Evolutionary conservation across 768 basidiomycete genomes (phyloP).

Genomic region (Calocybe indica): DNA sequence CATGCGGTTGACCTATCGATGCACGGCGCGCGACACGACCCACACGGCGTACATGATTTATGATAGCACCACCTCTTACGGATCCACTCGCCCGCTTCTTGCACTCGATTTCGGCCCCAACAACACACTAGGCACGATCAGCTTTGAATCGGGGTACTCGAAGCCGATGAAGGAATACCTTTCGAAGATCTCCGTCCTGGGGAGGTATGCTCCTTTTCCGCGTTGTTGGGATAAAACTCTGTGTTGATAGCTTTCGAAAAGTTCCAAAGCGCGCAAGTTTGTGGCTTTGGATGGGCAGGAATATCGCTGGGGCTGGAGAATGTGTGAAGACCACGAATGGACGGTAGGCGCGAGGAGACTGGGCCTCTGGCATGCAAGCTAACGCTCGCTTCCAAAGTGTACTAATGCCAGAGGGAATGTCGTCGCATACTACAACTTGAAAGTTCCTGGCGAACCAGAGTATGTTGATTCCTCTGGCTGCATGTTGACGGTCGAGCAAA

Average conservation of each 20-base stretch:
- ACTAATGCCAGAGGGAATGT: conserved; percentile 42
- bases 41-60: conserved; percentile 49
- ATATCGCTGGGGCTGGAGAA: conserved; percentile 54
- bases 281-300: conserved; percentile 51
- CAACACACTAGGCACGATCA: conserved; percentile 47
- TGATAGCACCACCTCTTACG: conserved; percentile 27
- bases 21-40: conserved; percentile 35
- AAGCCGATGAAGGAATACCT: conserved; percentile 52
- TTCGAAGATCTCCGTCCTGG: conserved; percentile 27
- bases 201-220: conserved; percentile 28
- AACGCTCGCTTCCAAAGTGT: conserved; percentile 34
- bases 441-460: conserved; percentile 46
- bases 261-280: conserved; percentile 46
- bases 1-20: conserved; percentile 41
- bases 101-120: conserved; percentile 46
- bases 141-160: conserved; percentile 27
- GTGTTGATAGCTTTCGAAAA: conserved; percentile 12
- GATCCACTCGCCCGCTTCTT: conserved; percentile 30
- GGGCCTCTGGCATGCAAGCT: neutral
- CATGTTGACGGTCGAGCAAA: conserved; percentile 58
- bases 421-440: conserved; percentile 58
- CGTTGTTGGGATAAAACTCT: conserved; percentile 1
- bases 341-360: conserved; percentile 36
- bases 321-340: conserved; percentile 53
- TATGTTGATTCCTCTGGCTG: conserved; percentile 54